These are phyloP conservation scores for Capsicum rhomboideum DNA, from an alignment of 257 asterid genomes.

Conservation along the genomic window DNA sequence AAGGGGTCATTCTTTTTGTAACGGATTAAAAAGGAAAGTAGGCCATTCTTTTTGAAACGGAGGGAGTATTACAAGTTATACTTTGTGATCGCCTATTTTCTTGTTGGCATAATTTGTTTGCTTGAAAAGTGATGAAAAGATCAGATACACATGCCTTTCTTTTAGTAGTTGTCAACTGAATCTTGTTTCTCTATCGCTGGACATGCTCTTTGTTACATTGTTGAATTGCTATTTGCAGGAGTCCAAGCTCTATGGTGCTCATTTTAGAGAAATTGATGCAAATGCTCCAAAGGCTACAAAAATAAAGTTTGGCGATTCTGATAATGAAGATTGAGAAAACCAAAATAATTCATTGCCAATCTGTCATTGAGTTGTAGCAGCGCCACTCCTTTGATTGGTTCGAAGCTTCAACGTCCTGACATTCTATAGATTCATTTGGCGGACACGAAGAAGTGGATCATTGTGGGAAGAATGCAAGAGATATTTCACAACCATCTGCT, in stretches of 20 bases:
- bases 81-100: background rate
- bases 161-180: background rate
- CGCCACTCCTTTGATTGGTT: background rate
- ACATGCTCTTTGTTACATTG: background rate
- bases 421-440: background rate
- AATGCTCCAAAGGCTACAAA: conserved; percentile 92
- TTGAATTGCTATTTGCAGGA: conserved; percentile 42
- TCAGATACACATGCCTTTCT: background rate
- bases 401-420: background rate
- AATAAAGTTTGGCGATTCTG: conserved; percentile 62
- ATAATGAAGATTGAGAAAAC: conserved; percentile 50
- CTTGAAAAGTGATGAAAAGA: background rate
- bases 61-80: background rate
- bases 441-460: background rate
- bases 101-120: background rate
- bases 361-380: background rate
- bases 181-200: background rate
- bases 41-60: too few relatives aligned
- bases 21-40: too few relatives aligned
- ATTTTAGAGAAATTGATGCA: conserved; percentile 77
- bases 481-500: background rate
- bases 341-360: background rate
- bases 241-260: conserved; percentile 92
- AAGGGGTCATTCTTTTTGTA: too few relatives aligned
- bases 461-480: background rate